These are phyloP conservation scores for Ambispora gerdemannii DNA, from an alignment of 192 early-diverging fungal genomes.

Conservation along the genomic window DNA sequence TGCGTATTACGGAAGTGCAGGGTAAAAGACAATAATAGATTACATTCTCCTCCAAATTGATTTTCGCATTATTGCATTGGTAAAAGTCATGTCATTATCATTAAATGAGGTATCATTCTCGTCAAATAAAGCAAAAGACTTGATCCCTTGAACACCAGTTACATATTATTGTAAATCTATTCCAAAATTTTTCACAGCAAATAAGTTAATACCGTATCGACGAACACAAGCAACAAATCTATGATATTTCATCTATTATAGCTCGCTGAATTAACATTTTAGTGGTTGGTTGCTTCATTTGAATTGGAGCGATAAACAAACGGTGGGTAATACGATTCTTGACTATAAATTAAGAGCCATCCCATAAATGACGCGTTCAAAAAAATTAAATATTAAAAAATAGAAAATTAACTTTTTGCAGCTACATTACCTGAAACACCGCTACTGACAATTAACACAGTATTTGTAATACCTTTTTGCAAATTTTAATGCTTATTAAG, in stretches of 20 bases:
- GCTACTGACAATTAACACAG: constrained; percentile 51
- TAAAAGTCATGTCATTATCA: neutral
- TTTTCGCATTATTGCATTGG: neutral
- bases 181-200: constrained; percentile 29
- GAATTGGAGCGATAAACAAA: no score
- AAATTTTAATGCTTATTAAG: constrained; percentile 15
- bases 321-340: constrained; percentile 54
- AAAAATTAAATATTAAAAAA: neutral
- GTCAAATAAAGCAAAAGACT: neutral
- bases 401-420: constrained; percentile 28
- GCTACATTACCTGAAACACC: constrained; percentile 50
- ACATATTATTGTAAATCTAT: neutral
- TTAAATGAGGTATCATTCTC: neutral
- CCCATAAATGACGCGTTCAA: constrained; percentile 36
- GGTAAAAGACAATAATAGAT: neutral
- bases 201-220: no score
- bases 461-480: constrained; percentile 22
- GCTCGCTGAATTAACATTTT: no score
- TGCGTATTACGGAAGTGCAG: constrained; percentile 69
- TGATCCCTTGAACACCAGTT: neutral
- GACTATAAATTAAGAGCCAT: constrained; percentile 40
- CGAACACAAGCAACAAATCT: no score
- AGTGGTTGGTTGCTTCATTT: no score
- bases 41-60: neutral
- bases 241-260: no score